These are phyloP conservation scores for Tuber aestivum DNA, from an alignment of 495 filamentous ascomycete species.

Conservation along the genomic window DNA sequence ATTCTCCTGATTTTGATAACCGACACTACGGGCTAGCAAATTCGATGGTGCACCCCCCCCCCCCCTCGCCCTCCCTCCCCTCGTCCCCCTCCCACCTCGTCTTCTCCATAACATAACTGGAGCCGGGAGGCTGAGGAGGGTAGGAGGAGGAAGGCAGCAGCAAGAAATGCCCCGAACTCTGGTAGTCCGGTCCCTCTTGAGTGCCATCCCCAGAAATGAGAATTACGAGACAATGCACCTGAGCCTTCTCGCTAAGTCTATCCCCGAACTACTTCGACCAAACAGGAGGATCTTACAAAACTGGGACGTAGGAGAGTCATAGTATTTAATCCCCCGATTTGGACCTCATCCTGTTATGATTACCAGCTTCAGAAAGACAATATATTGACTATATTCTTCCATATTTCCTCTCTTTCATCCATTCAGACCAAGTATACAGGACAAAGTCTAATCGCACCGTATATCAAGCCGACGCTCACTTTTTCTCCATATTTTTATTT, in stretches of 20 bases:
- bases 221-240: conserved; percentile 4
- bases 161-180: conserved; percentile 18
- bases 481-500: not conserved
- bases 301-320: not conserved
- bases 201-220: not conserved
- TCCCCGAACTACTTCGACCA: not conserved
- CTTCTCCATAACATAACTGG: not conserved
- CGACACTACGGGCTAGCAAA: not conserved
- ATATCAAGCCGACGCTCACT: conserved; percentile 11
- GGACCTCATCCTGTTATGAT: conserved; percentile 25
- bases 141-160: conserved; percentile 21
- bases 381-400: conserved; percentile 5
- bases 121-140: conserved; percentile 22
- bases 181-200: not conserved
- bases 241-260: conserved; percentile 2
- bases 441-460: not conserved
- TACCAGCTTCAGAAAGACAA: conserved; percentile 23
- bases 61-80: not conserved
- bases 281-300: not conserved
- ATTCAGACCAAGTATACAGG: not conserved
- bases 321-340: conserved; percentile 32
- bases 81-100: not conserved
- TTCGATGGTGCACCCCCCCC: not conserved
- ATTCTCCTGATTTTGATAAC: conserved; percentile 13
- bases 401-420: not conserved